phyloP scores from a whole-genome alignment of 2,329 filamentous ascomycete genomes.

The Helotiales sp. region DNA sequence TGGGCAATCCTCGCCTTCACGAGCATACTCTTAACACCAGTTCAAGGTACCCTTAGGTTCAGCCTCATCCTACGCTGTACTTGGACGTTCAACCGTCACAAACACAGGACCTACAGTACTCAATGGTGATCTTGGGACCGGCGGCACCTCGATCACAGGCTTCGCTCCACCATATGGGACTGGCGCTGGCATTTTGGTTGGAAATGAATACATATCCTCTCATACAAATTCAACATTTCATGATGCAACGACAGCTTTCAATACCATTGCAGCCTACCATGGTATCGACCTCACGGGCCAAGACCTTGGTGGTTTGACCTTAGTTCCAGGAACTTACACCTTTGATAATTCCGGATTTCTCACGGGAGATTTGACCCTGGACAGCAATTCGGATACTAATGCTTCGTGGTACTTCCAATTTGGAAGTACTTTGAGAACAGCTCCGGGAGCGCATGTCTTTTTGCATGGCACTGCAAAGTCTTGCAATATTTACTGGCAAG shows the following conservation, averaged over 20 bases:
- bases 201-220: background rate
- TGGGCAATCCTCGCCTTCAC: too few species aligned
- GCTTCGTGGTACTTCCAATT: background rate
- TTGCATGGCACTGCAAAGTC: background rate
- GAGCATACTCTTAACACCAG: too few species aligned
- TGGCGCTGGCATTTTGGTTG: background rate
- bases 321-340: background rate
- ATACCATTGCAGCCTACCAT: background rate
- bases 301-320: background rate
- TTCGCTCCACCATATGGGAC: background rate
- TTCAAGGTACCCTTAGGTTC: too few species aligned
- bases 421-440: background rate
- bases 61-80: background rate
- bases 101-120: background rate
- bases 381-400: background rate
- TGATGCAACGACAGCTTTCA: background rate
- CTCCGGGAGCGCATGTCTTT: background rate
- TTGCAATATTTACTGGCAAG: background rate
- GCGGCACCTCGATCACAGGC: slow-evolving; percentile 5
- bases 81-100: background rate
- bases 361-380: too few species aligned
- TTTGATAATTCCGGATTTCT: background rate
- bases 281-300: background rate
- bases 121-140: slow-evolving; percentile 1
- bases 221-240: background rate